Evolutionary conservation across 441 rosid genomes (phyloP), one percentile per base, ranked within the genome.

Genomic region (Daphne laureola): DNA sequence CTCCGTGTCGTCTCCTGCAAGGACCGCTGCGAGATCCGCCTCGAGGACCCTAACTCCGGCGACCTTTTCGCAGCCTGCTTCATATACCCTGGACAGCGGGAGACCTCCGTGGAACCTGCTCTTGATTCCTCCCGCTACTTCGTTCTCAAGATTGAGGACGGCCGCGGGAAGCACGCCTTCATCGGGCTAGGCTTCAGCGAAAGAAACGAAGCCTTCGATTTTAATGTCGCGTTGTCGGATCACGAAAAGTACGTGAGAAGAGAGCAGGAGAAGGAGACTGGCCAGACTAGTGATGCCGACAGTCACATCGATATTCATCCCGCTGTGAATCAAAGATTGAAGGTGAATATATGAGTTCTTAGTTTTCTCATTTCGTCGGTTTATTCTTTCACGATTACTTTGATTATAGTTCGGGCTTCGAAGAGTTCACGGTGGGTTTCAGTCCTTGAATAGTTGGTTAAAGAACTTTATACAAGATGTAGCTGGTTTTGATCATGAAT

Each of bases 121-220:
- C 97, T 93, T 6, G 98, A 90, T 66, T 89, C 98, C 16, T 93
- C 98, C 14, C 69, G 98, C 23, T 93, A 83, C 69, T 93, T 93
- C 62, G 98, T 93, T 25, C 83, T 93, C 7, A 81, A 79, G 87
- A 89, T 93, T 75, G 96, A 89, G 69, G 95, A 93, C 49, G 98
- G 98, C 45, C 55, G 41, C 15, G 98, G 98, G 49, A 91, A 91
- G 67, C 95, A 91, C 55, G 98, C 98, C 14, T 91, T 91, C 53
- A 78, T 91, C 27, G 98, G 98, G 26, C 67, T 93, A 17, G 98
- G 98, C 13, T 93, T 93, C 55, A 46, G 74, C 14, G 99, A 93
- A 71, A 72, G 99, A 69, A 93, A 93, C 51, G 98, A 93, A 59
- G 98, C 98, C n/a, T 93, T 89, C 58, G 98, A 93, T 85, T 93